Percentiles rank a stretch among this genome's conserved stretches.
These are phyloP conservation scores for Fraxinus sp. DNA, from an alignment of 305 asterid species.

Conservation along the genomic window DNA sequence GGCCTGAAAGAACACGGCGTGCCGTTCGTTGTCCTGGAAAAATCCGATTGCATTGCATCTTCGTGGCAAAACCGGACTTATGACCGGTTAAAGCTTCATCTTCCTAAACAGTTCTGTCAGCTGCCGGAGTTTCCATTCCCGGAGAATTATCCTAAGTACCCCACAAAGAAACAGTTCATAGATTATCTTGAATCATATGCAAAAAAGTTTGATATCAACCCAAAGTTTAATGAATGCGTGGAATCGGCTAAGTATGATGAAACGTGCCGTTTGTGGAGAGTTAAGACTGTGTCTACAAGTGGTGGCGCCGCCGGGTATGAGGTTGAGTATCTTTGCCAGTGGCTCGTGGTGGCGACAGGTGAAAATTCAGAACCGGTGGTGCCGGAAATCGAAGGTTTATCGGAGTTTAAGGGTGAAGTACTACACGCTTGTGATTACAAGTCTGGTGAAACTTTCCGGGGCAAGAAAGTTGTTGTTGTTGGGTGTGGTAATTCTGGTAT, in stretches of 20 bases:
- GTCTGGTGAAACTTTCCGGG: slow-evolving; percentile 61
- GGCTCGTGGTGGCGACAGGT: slow-evolving; percentile 87
- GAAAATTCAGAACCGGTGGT: slow-evolving; percentile 72
- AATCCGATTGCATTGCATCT: slow-evolving; percentile 83
- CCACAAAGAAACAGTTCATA: slow-evolving; percentile 68
- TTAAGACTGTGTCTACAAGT: slow-evolving; percentile 38
- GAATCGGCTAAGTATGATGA: slow-evolving; percentile 76
- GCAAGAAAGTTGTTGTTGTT: slow-evolving; percentile 76
- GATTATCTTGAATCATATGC: slow-evolving; percentile 76
- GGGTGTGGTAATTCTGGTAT: slow-evolving; percentile 95
- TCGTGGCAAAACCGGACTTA: slow-evolving; percentile 84
- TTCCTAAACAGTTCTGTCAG: slow-evolving; percentile 77
- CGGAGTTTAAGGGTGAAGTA: slow-evolving; percentile 61
- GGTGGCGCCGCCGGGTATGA: slow-evolving; percentile 25
- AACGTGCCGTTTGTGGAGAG: slow-evolving; percentile 65
- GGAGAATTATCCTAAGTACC: slow-evolving; percentile 73
- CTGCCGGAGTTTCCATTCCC: slow-evolving; percentile 74
- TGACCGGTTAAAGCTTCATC: slow-evolving; percentile 82
- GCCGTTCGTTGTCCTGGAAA: slow-evolving; percentile 67
- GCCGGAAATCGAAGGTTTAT: slow-evolving; percentile 70
- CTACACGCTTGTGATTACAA: slow-evolving; percentile 72
- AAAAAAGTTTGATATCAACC: slow-evolving; percentile 45
- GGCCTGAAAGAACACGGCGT: slow-evolving; percentile 68
- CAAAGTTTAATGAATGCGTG: slow-evolving; percentile 70
- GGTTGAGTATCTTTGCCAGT: slow-evolving; percentile 82